Evolutionary conservation across 192 early-diverging fungal species (phyloP).

Genomic region (Coemansia sp.): DNA sequence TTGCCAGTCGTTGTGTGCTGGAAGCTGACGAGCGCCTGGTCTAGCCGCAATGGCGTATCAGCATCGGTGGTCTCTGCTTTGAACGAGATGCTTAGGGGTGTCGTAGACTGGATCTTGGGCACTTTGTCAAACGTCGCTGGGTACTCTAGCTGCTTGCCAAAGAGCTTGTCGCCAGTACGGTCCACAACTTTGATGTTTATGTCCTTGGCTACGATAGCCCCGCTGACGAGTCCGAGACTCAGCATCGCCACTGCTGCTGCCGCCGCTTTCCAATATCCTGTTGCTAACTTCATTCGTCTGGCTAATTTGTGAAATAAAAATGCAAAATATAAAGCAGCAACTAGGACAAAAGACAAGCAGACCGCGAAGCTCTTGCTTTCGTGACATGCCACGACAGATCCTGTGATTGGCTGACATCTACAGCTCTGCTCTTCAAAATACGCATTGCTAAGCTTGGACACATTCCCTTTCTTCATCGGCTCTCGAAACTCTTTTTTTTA

Average conservation of each 20-base stretch:
- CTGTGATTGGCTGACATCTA: constrained; percentile 5
- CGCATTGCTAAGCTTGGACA: background rate
- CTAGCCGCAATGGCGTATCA: constrained; percentile 17
- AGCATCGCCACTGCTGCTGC: background rate
- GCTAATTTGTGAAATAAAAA: background rate
- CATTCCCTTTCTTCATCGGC: constrained; percentile 2
- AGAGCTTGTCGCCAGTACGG: constrained; percentile 52
- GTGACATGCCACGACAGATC: constrained; percentile 8
- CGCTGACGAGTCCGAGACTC: constrained; percentile 15
- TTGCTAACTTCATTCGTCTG: background rate
- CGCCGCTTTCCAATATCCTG: constrained; percentile 2
- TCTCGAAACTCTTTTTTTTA: constrained; percentile 4
- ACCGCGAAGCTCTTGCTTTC: background rate
- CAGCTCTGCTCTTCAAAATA: constrained; percentile 6
- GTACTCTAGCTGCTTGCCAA: constrained; percentile 28
- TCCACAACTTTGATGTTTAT: constrained; percentile 42
- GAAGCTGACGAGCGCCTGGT: constrained; percentile 49
- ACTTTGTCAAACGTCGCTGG: constrained; percentile 15
- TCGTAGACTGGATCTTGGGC: constrained; percentile 28
- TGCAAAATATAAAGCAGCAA: background rate
- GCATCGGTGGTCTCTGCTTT: constrained; percentile 3
- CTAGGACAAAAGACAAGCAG: background rate
- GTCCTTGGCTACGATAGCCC: constrained; percentile 18
- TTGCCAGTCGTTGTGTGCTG: constrained; percentile 29
- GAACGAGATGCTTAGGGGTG: constrained; percentile 42